Evolutionary conservation across 768 basidiomycete species (phyloP).

Genomic region (Galerina marginata): DNA sequence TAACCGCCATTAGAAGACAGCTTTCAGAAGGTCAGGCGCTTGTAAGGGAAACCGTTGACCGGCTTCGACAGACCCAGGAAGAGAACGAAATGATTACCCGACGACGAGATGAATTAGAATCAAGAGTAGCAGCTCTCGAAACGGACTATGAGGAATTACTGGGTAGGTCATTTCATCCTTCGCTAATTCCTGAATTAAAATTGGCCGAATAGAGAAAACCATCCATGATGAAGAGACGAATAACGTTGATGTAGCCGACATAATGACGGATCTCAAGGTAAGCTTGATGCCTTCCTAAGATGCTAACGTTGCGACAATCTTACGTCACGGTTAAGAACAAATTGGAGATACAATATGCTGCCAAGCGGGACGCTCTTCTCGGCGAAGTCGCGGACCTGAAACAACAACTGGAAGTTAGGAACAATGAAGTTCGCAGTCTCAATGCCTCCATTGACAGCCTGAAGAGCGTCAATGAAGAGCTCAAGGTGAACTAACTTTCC

Average conservation of each 20-base stretch:
- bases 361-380: conserved; percentile 88
- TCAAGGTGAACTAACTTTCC: conserved; percentile 69
- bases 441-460: conserved; percentile 89
- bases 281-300: conserved; percentile 15
- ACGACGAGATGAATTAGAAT: conserved; percentile 87
- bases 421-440: conserved; percentile 82
- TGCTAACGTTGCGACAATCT: conserved; percentile 2
- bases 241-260: conserved; percentile 81
- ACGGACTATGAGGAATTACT: conserved; percentile 96
- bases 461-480: conserved; percentile 96
- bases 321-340: conserved; percentile 65
- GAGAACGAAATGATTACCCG: conserved; percentile 87
- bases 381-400: conserved; percentile 86
- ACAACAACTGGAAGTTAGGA: conserved; percentile 86
- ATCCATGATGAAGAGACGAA: conserved; percentile 88
- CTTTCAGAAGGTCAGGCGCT: conserved; percentile 87
- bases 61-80: conserved; percentile 87
- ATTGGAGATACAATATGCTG: conserved; percentile 91
- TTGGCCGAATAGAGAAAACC: conserved; percentile 73
- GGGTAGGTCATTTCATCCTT: conserved; percentile 53
- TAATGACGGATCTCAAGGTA: conserved; percentile 91
- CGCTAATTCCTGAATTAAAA: not conserved
- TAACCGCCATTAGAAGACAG: conserved; percentile 84
- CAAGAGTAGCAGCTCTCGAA: conserved; percentile 79
- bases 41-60: conserved; percentile 88